These are phyloP conservation scores for Cornus controversa DNA, from an alignment of 148 eudicot genomes.

Conservation along the genomic window DNA sequence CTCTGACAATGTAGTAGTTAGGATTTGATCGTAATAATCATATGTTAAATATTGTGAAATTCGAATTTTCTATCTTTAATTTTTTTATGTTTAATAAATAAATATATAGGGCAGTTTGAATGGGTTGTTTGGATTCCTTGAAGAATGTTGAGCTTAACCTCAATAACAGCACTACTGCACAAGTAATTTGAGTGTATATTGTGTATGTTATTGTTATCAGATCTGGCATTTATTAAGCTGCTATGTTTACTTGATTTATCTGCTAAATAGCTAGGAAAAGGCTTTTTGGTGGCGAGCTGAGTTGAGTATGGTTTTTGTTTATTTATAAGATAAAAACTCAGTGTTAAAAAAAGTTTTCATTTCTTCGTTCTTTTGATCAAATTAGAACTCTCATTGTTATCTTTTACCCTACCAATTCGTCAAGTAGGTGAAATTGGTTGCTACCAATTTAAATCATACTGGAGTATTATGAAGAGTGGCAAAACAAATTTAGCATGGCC, in stretches of 20 bases:
- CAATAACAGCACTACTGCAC: too few relatives aligned
- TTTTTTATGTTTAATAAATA: too few relatives aligned
- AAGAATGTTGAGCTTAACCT: not conserved
- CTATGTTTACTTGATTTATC: not conserved
- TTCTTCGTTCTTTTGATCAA: too few relatives aligned
- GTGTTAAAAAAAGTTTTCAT: too few relatives aligned
- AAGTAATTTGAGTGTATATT: not conserved
- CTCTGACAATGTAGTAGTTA: not conserved
- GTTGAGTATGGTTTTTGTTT: too few relatives aligned
- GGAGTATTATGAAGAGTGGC: too few relatives aligned
- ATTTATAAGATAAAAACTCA: too few relatives aligned
- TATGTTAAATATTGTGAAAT: not conserved
- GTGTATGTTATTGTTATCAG: not conserved
- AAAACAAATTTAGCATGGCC: not conserved
- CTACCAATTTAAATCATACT: not conserved
- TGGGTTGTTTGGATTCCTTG: not conserved
- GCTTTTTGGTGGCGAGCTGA: too few relatives aligned
- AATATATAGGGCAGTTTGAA: too few relatives aligned
- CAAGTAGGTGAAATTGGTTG: not conserved
- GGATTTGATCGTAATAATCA: too few relatives aligned
- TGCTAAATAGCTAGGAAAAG: not conserved
- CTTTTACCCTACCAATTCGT: not conserved
- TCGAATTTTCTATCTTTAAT: too few relatives aligned
- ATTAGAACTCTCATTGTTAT: conserved; percentile 1
- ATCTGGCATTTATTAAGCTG: not conserved